Conservation (phyloP, 2,329 filamentous ascomycete species). For the Botrytis galanthina region DNA sequence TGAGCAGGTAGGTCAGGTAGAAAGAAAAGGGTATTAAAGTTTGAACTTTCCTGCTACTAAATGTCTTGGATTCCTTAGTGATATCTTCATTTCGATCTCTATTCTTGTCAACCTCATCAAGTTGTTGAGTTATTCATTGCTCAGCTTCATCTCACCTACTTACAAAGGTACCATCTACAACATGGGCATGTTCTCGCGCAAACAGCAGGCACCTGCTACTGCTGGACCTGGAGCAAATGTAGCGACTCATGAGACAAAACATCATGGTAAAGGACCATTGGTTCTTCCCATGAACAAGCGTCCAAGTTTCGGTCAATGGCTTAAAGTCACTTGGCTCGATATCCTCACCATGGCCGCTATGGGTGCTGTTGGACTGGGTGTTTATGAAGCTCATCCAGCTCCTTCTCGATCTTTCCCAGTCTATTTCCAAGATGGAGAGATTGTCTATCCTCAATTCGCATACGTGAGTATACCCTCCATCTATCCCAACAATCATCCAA, state of each 20-base stretch:
- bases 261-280: conserved; percentile 24
- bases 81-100: not conserved
- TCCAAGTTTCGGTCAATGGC: conserved; percentile 67
- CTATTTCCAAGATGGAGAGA: conserved; percentile 62
- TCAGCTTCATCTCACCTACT: not conserved
- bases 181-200: conserved; percentile 19
- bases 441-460: conserved; percentile 68
- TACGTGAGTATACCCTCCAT: conserved; percentile 49
- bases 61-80: not conserved
- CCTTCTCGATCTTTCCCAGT: conserved; percentile 69
- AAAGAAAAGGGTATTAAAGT: conserved; percentile 2
- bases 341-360: conserved; percentile 65
- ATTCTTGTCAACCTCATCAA: not conserved
- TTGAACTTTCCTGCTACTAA: not conserved
- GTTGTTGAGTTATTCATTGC: not conserved
- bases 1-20: not conserved
- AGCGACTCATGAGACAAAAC: not conserved
- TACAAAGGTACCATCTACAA: not conserved
- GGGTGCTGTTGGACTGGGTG: conserved; percentile 65
- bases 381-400: conserved; percentile 63
- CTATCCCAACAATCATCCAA: not conserved
- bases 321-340: conserved; percentile 66
- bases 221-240: conserved; percentile 7
- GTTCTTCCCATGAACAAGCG: conserved; percentile 46
- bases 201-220: not conserved